phyloP scores from a whole-genome alignment of 495 filamentous ascomycete species.

The Coniosporium apollinis region DNA sequence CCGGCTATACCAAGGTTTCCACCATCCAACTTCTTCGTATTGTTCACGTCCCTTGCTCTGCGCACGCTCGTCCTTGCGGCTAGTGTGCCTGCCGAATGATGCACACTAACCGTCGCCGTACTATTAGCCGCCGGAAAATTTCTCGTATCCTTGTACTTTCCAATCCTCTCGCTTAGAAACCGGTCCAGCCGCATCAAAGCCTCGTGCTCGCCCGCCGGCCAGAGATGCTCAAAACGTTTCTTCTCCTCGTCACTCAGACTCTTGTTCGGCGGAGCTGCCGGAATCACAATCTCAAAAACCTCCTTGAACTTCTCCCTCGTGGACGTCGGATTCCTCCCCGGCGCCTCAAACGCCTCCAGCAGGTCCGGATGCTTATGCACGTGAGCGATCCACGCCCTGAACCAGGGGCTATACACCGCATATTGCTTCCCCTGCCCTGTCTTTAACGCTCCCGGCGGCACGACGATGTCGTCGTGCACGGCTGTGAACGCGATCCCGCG shows the following conservation, averaged over 20 bases:
- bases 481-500: conserved; percentile 46
- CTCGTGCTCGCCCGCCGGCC: conserved; percentile 70
- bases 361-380: conserved; percentile 49
- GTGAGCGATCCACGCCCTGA: conserved; percentile 53
- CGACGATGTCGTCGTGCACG: conserved; percentile 67
- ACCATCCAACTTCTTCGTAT: conserved; percentile 47
- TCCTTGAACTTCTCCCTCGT: conserved; percentile 34
- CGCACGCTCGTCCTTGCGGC: conserved; percentile 60
- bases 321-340: conserved; percentile 39
- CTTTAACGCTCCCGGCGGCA: conserved; percentile 48
- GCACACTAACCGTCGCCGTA: conserved; percentile 62
- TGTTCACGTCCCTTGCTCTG: conserved; percentile 49
- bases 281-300: conserved; percentile 50
- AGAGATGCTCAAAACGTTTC: conserved; percentile 38
- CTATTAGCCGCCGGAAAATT: conserved; percentile 41
- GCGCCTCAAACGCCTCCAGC: conserved; percentile 41
- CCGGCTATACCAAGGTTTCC: conserved; percentile 47
- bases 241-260: conserved; percentile 40
- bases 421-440: conserved; percentile 61
- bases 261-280: conserved; percentile 48
- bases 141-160: conserved; percentile 41
- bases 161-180: conserved; percentile 53
- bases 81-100: conserved; percentile 62
- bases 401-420: conserved; percentile 75
- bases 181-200: conserved; percentile 45